Percentiles rank a stretch among this genome's conserved stretches.
Conservation (phyloP, 192 early-diverging fungal genomes). For the Neocallimastix lanati region DNA sequence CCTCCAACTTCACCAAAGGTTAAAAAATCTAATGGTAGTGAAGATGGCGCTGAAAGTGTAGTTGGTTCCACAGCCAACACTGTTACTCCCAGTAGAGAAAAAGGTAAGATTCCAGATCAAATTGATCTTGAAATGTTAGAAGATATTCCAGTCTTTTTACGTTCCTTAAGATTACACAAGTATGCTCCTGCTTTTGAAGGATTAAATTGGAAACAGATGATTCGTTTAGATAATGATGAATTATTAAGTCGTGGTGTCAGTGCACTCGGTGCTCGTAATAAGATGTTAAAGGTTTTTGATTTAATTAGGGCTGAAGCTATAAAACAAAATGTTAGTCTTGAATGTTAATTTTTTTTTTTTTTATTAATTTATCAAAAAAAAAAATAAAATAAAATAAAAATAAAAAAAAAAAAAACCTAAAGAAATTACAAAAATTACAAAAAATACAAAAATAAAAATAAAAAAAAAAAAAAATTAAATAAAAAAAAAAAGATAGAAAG, state of each 20-base stretch:
- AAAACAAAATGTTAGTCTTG: not conserved
- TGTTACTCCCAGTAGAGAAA: not conserved
- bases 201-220: slow-evolving; percentile 74
- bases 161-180: slow-evolving; percentile 84
- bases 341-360: too few species aligned
- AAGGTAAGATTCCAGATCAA: not conserved
- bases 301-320: slow-evolving; percentile 17
- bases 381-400: too few species aligned
- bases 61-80: too few species aligned
- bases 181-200: slow-evolving; percentile 75
- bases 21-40: too few species aligned
- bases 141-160: slow-evolving; percentile 84
- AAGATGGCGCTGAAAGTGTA: not conserved
- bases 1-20: not conserved
- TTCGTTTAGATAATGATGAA: slow-evolving; percentile 63
- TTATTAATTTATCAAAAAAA: too few species aligned
- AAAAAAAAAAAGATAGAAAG: too few species aligned
- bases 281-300: slow-evolving; percentile 95
- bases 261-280: slow-evolving; percentile 83
- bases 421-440: too few species aligned
- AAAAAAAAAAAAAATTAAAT: too few species aligned
- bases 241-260: slow-evolving; percentile 67
- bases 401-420: too few species aligned
- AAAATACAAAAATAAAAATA: too few species aligned
- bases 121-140: not conserved